Evolutionary conservation across 139 green algal genomes (phyloP).

Genomic region (Chlamydomonas schloesseri): DNA sequence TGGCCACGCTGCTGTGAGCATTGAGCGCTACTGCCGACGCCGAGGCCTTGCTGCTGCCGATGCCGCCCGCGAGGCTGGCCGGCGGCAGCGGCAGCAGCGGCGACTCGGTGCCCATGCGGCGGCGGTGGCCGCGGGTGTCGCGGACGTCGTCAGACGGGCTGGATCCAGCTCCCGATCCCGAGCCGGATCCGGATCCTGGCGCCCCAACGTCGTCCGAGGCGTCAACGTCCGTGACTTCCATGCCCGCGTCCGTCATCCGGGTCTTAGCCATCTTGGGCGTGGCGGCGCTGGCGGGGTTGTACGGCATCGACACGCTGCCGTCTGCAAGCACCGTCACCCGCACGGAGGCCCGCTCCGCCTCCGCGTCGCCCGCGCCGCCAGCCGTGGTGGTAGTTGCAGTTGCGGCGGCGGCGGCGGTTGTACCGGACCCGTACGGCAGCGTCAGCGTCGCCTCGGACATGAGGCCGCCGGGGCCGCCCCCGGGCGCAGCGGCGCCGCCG

Average conservation of each 20-base stretch:
- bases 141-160: background rate
- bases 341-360: background rate
- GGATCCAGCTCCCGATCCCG: no score
- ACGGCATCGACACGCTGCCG: background rate
- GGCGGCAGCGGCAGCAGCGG: background rate
- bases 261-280: no score
- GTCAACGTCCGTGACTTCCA: no score
- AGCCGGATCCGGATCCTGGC: no score
- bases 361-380: background rate
- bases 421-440: background rate
- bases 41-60: no score
- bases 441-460: background rate
- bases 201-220: no score
- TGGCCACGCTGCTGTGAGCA: no score
- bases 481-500: no score
- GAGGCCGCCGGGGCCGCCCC: background rate
- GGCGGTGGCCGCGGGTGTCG: background rate
- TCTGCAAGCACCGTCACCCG: conserved; percentile 15
- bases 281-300: background rate
- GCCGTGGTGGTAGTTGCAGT: no score
- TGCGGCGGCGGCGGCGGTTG: background rate
- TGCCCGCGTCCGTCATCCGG: no score
- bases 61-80: no score
- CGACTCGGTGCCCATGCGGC: background rate
- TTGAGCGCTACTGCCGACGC: no score